A percentile compares a stretch with the other conserved stretches of the same genome.
These are phyloP conservation scores for Malus hybrid DNA, from an alignment of 331 rosid species.

Conservation along the genomic window DNA sequence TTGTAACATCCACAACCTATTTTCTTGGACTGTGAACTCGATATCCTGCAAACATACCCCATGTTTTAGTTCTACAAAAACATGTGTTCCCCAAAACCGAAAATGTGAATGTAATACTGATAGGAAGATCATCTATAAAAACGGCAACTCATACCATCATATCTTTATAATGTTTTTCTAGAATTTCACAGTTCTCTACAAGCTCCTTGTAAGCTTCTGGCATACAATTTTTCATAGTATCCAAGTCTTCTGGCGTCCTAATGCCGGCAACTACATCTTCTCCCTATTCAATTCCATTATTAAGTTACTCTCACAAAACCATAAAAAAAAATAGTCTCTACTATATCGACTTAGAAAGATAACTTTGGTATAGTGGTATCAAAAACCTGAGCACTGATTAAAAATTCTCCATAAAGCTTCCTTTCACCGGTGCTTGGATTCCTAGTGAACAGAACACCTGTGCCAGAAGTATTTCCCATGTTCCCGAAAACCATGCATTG, in stretches of 20 bases:
- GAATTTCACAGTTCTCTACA: slow-evolving; percentile 78
- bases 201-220: slow-evolving; percentile 92
- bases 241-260: slow-evolving; percentile 86
- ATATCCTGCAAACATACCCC: slow-evolving; percentile 57
- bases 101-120: neutral
- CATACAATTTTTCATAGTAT: slow-evolving; percentile 73
- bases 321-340: neutral
- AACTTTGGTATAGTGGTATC: slow-evolving; percentile 5
- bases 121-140: neutral
- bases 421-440: slow-evolving; percentile 99
- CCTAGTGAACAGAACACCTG: slow-evolving; percentile 94
- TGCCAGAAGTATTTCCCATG: slow-evolving; percentile 95
- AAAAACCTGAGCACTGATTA: slow-evolving; percentile 90
- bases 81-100: neutral
- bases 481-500: slow-evolving; percentile 54
- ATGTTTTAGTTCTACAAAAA: neutral
- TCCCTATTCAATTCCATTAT: slow-evolving; percentile 47
- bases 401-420: slow-evolving; percentile 94
- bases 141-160: slow-evolving; percentile 63
- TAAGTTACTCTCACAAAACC: slow-evolving; percentile 12
- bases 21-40: slow-evolving; percentile 97
- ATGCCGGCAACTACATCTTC: slow-evolving; percentile 99
- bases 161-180: slow-evolving; percentile 88
- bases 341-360: neutral
- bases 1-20: slow-evolving; percentile 97